Percentiles rank a stretch among this genome's conserved stretches.
Evolutionary conservation across 2,329 filamentous ascomycete species (phyloP).

Genomic region (Thermothelomyces thermophilus): DNA sequence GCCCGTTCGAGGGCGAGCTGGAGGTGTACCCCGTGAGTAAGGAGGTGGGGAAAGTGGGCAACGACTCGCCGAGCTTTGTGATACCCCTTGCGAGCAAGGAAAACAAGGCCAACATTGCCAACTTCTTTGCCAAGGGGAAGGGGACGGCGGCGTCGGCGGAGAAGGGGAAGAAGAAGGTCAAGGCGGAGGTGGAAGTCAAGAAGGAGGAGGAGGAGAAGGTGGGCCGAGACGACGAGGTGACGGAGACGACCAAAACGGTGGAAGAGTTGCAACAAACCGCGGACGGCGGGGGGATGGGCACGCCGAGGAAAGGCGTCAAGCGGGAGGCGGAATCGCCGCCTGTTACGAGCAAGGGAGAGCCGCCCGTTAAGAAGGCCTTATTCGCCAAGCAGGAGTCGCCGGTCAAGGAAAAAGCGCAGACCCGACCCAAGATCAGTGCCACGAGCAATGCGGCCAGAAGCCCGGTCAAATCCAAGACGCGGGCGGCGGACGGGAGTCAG

Average conservation of each 20-base stretch:
- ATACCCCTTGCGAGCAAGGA: constrained; percentile 76
- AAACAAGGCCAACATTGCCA: constrained; percentile 89
- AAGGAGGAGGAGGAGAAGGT: constrained; percentile 35
- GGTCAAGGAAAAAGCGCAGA: constrained; percentile 16
- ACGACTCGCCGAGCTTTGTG: constrained; percentile 77
- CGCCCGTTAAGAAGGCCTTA: constrained; percentile 23
- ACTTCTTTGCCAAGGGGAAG: constrained; percentile 76
- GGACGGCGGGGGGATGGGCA: constrained; percentile 26
- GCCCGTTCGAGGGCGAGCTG: constrained; percentile 70
- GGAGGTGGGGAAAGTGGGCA: constrained; percentile 91
- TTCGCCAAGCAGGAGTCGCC: constrained; percentile 12
- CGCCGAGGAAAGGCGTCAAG: constrained; percentile 16
- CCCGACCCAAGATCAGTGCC: constrained; percentile 20
- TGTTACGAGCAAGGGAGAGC: constrained; percentile 19
- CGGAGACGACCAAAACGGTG: constrained; percentile 22
- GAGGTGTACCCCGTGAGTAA: constrained; percentile 81
- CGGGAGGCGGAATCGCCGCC: constrained; percentile 16
- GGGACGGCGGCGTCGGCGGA: too few relatives aligned
- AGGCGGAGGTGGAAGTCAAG: constrained; percentile 27
- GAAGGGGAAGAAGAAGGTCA: constrained; percentile 37
- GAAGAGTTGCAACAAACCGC: constrained; percentile 16
- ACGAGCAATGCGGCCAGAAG: constrained; percentile 39
- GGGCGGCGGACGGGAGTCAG: constrained; percentile 31
- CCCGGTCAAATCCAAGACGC: constrained; percentile 25
- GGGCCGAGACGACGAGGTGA: background rate